Base-by-base conservation (phyloP, 495 filamentous ascomycete genomes). In the Evernia prunastri region DNA sequence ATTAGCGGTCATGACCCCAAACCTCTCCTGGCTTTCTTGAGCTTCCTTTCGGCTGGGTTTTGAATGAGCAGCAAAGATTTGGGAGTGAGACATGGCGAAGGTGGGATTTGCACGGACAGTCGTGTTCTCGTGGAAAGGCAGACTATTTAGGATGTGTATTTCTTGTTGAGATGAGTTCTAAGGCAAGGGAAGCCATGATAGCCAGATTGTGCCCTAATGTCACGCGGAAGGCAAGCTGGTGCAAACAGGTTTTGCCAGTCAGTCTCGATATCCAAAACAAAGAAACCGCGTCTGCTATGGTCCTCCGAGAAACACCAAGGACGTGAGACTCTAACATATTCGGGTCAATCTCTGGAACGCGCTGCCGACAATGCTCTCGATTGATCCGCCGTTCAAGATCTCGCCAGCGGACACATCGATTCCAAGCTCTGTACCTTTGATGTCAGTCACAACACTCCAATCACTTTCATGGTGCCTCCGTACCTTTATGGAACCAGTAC, bases 401-500 rank as follows among this genome's bases (percentile, higher is more conserved):
- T 61, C 13, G 10, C 25, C 12, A 49, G 37, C 43, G 17, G 59
- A 36, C 6, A 61, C 45, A 31, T 61, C 45, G 18, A 61, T 20
- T 61, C 18, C 43, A 49, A 61, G 35, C 33, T 61, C 59, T 61
- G 40, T n/a, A 23, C 15, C 27, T 12, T 8, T 60, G 11, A 18
- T 47, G 40, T 43, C 7, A 45, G 39, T 18, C 8, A 45, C 33
- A n/a, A 27, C 29, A 29, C 20, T 20, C 11, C 6, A 2, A 27
- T 18, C 25, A 12, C 12, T 25, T 27, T 37, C 23, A 20, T 0
- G 10, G 20, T 33, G 11, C 45, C 3, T 9, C 27, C 47, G 23
- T 39, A 67, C 65, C 65, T 54, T 61, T 67, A 12, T 40, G 49
- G 6, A 58, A 58, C 65, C 65, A 67, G 31, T 63, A 67, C 56